phyloP scores from a whole-genome alignment of 2,329 filamentous ascomycete genomes.

The Mollisia scopiformis region DNA sequence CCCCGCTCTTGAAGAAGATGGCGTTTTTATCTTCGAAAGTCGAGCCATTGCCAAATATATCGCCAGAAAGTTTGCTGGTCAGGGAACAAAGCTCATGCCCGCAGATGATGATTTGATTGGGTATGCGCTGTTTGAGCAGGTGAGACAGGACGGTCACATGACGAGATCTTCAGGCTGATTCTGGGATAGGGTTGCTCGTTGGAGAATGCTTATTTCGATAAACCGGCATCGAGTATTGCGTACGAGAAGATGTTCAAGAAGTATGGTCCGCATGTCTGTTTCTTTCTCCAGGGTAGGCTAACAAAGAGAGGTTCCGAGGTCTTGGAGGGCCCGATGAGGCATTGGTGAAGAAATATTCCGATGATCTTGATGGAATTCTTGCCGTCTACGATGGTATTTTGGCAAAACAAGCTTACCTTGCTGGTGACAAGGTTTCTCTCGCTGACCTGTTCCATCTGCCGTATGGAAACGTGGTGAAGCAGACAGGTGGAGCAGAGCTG shows the following conservation, averaged over 20 bases:
- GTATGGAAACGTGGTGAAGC: conserved; percentile 23
- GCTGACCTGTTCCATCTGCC: conserved; percentile 35
- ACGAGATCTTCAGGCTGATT: neutral
- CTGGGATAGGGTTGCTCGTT: conserved; percentile 27
- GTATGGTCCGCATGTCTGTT: conserved; percentile 4
- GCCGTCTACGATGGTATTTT: conserved; percentile 32
- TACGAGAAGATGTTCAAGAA: conserved; percentile 28
- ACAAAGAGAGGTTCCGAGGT: conserved; percentile 12
- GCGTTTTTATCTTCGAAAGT: conserved; percentile 37
- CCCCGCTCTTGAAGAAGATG: conserved; percentile 40
- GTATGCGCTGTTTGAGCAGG: conserved; percentile 32
- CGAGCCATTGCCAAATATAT: conserved; percentile 38
- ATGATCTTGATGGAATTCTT: conserved; percentile 23
- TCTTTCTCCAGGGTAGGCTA: neutral
- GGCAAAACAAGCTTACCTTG: conserved; percentile 31
- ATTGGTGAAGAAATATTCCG: conserved; percentile 10
- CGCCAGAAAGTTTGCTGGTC: conserved; percentile 35
- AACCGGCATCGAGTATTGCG: conserved; percentile 14
- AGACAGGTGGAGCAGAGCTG: conserved; percentile 16
- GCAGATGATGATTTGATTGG: conserved; percentile 27
- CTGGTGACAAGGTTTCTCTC: conserved; percentile 31
- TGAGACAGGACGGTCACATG: conserved; percentile 2
- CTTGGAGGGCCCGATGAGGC: conserved; percentile 19
- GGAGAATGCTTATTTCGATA: conserved; percentile 33
- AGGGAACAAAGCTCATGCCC: conserved; percentile 32